phyloP scores from a whole-genome alignment of 1,284 basidiomycete species.

The Papiliotrema flavescens region DNA sequence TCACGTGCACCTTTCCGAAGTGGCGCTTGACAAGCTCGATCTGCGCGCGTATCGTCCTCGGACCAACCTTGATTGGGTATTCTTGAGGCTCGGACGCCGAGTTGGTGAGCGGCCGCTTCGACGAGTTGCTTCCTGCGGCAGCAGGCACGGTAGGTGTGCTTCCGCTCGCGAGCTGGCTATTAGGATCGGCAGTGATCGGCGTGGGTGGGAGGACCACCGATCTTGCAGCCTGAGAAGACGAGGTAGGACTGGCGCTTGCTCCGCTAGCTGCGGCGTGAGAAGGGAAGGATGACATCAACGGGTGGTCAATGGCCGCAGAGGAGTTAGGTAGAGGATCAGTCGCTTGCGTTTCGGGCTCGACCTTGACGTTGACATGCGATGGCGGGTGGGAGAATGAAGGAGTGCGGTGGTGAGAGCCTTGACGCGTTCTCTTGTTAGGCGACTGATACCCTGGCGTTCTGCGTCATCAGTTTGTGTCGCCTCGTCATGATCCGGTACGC shows the following conservation, averaged over 20 bases:
- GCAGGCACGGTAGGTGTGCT: background rate
- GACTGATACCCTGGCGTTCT: too few relatives aligned
- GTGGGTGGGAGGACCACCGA: conserved; percentile 16
- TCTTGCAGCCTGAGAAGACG: background rate
- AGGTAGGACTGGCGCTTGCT: background rate
- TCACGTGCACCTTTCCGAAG: conserved; percentile 34
- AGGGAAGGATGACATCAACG: background rate
- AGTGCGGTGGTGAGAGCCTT: background rate
- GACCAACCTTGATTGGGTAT: conserved; percentile 28
- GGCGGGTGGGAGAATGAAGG: background rate
- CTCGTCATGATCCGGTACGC: too few relatives aligned
- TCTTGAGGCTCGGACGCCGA: conserved; percentile 33
- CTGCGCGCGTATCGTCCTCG: conserved; percentile 31
- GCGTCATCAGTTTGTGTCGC: too few relatives aligned
- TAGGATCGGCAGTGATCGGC: conserved; percentile 23
- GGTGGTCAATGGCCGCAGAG: background rate
- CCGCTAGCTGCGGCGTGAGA: background rate
- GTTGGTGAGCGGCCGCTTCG: conserved; percentile 22
- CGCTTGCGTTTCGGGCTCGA: background rate
- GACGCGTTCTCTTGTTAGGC: background rate
- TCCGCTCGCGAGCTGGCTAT: background rate
- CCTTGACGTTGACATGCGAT: background rate
- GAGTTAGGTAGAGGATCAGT: background rate
- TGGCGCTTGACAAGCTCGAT: conserved; percentile 31
- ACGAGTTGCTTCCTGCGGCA: background rate